Evolutionary conservation across 225 moss, liverwort and hornwort genomes (phyloP).

Genomic region (Thuidium tamariscinum): DNA sequence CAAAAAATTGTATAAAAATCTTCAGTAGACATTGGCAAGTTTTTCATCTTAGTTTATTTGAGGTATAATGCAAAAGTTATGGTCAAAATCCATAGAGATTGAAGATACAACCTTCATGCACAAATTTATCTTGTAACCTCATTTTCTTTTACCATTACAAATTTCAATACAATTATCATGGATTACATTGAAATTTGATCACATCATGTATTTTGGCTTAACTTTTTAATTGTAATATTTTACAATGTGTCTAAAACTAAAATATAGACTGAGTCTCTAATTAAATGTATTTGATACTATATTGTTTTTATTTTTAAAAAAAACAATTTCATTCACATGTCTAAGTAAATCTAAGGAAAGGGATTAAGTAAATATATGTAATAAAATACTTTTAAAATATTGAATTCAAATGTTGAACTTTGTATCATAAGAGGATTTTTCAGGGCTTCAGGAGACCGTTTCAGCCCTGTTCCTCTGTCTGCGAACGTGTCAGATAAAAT

Average conservation of each 20-base stretch:
- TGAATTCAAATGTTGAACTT: background rate
- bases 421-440: no score
- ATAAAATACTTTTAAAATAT: background rate
- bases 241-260: background rate
- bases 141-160: background rate
- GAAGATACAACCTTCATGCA: accelerated
- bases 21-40: accelerated
- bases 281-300: no score
- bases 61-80: background rate
- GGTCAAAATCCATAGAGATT: accelerated
- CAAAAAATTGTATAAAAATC: background rate
- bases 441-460: no score
- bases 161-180: background rate
- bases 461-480: no score
- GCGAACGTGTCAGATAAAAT: no score
- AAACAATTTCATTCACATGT: background rate
- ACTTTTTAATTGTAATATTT: background rate
- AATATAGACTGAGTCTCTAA: accelerated
- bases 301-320: background rate
- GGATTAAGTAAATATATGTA: background rate
- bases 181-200: background rate
- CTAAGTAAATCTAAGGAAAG: background rate
- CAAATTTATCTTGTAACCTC: background rate
- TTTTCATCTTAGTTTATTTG: background rate
- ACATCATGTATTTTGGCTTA: background rate